phyloP scores from a whole-genome alignment of 306 rosid genomes.

The cucumber (Cucumis sativus) region Cucumber_9930_V3 NC_026660.2:20767001-20767500 shows the following conservation, averaged over 20 bases:
- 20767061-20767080: background rate
- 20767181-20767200: background rate
- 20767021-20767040: background rate
- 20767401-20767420: slow-evolving; percentile 67
- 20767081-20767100: too few species aligned
- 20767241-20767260: background rate
- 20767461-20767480: background rate
- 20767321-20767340: slow-evolving; percentile 80
- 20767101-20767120: background rate
- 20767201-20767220: background rate
- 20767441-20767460: background rate
- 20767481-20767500: background rate
- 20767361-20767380: slow-evolving; percentile 48
- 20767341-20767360: slow-evolving; percentile 79
- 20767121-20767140: background rate
- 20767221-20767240: background rate
- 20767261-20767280: background rate
- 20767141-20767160: background rate
- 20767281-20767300: slow-evolving; percentile 7
- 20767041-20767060: background rate
- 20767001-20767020: background rate
- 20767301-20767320: slow-evolving; percentile 60
- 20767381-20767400: slow-evolving; percentile 58
- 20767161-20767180: background rate
- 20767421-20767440: slow-evolving; percentile 1